Conservation (phyloP, 257 asterid genomes). For the Gentiana dahurica region DNA sequence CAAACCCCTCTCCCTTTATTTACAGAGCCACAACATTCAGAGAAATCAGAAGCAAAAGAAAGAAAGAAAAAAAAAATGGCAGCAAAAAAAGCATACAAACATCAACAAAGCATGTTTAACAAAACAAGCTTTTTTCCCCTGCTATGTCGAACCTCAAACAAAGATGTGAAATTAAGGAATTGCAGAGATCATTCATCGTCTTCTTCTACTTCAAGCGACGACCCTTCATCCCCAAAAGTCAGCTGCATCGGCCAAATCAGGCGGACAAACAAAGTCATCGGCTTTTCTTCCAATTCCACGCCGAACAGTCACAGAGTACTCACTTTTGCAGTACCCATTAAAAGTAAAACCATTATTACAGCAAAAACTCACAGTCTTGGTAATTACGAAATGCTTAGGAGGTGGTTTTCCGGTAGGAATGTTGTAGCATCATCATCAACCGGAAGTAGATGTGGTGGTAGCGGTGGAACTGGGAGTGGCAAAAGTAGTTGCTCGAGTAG, state of each 20-base stretch:
- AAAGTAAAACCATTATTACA: neutral
- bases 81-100: neutral
- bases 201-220: conserved; percentile 12
- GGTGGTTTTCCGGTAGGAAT: conserved; percentile 33
- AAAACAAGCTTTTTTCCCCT: conserved; percentile 49
- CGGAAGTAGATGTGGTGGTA: conserved; percentile 1
- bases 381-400: conserved; percentile 30
- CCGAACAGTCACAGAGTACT: conserved; percentile 2
- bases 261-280: conserved; percentile 37
- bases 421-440: too few species aligned
- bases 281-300: conserved; percentile 7
- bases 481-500: conserved; percentile 6
- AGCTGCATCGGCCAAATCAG: conserved; percentile 88
- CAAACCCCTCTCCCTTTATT: too few species aligned
- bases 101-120: conserved; percentile 23
- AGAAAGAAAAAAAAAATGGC: too few species aligned
- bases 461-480: conserved; percentile 9
- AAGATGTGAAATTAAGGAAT: conserved; percentile 32
- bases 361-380: conserved; percentile 13
- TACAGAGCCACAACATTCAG: too few species aligned
- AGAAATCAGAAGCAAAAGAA: too few species aligned
- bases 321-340: neutral
- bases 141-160: conserved; percentile 54
- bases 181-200: conserved; percentile 14
- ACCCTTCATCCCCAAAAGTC: conserved; percentile 82